A percentile compares a stretch with the other conserved stretches of the same genome.
Evolutionary conservation across 1,284 basidiomycete species (phyloP).

Genomic region (Hemileia vastatrix): DNA sequence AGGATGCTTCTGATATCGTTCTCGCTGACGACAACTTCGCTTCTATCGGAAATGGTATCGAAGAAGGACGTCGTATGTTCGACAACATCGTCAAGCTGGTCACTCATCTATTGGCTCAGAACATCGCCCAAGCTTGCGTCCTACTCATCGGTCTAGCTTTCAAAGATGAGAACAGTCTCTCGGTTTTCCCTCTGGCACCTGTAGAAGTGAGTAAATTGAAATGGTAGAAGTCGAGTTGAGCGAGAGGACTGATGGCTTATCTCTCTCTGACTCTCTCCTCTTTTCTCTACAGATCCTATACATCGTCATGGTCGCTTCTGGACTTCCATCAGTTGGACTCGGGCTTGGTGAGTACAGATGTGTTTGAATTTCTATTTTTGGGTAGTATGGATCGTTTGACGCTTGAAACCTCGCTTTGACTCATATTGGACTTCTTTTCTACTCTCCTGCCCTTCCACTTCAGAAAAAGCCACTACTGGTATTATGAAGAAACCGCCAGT

Average conservation of each 20-base stretch:
- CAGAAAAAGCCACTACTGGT: slow-evolving; percentile 54
- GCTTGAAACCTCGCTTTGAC: slow-evolving; percentile 29
- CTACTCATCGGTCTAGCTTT: slow-evolving; percentile 58
- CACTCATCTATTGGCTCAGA: slow-evolving; percentile 38
- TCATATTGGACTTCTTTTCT: slow-evolving; percentile 51
- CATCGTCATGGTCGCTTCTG: slow-evolving; percentile 35
- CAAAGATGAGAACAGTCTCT: slow-evolving; percentile 52
- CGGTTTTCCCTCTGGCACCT: slow-evolving; percentile 61
- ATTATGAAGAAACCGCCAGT: slow-evolving; percentile 54
- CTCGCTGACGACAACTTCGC: slow-evolving; percentile 65
- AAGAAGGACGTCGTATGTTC: slow-evolving; percentile 55
- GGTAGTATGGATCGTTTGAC: slow-evolving; percentile 25
- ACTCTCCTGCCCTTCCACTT: slow-evolving; percentile 55
- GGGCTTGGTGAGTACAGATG: slow-evolving; percentile 33
- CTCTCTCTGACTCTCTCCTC: background rate
- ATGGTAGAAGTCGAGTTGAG: background rate
- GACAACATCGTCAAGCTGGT: slow-evolving; percentile 45
- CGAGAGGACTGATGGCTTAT: too few species aligned
- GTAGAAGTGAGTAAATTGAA: slow-evolving; percentile 54
- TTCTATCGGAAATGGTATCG: slow-evolving; percentile 58
- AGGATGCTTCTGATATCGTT: slow-evolving; percentile 55
- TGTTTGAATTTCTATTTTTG: slow-evolving; percentile 23
- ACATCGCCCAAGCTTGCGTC: slow-evolving; percentile 41
- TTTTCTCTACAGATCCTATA: slow-evolving; percentile 3
- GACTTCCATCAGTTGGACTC: slow-evolving; percentile 46